phyloP scores from a whole-genome alignment of 2,329 filamentous ascomycete species.

The Neofusicoccum sp. region DNA sequence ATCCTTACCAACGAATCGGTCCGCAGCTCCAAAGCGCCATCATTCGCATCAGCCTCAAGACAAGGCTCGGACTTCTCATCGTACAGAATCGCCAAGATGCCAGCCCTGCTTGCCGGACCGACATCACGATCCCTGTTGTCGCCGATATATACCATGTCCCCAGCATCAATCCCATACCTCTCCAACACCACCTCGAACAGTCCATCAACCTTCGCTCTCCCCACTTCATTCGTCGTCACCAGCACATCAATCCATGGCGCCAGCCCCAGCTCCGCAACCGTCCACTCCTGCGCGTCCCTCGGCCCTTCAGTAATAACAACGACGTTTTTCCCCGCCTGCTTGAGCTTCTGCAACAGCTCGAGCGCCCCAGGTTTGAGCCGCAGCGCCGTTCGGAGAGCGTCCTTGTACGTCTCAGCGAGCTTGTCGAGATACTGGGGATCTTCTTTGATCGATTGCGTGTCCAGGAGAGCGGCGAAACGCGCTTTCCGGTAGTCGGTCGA shows the following conservation, averaged over 20 bases:
- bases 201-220: constrained; percentile 34
- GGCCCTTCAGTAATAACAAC: constrained; percentile 49
- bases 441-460: constrained; percentile 25
- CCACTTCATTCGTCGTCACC: constrained; percentile 34
- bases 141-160: too few relatives aligned
- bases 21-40: too few relatives aligned
- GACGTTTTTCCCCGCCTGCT: constrained; percentile 39
- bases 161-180: background rate
- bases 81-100: too few relatives aligned
- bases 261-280: constrained; percentile 36
- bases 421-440: constrained; percentile 22
- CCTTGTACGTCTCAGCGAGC: constrained; percentile 33
- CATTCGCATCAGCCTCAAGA: too few relatives aligned
- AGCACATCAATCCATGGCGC: constrained; percentile 30
- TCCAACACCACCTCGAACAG: constrained; percentile 25
- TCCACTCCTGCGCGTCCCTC: constrained; percentile 48
- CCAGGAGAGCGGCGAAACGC: constrained; percentile 38
- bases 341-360: constrained; percentile 36
- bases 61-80: too few relatives aligned
- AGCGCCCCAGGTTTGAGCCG: constrained; percentile 40
- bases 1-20: too few relatives aligned
- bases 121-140: too few relatives aligned
- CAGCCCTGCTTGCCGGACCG: too few relatives aligned
- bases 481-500: constrained; percentile 46
- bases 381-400: constrained; percentile 28